phyloP scores from a whole-genome alignment of 2,329 filamentous ascomycete species.

The Calonectria leucothoes region DNA sequence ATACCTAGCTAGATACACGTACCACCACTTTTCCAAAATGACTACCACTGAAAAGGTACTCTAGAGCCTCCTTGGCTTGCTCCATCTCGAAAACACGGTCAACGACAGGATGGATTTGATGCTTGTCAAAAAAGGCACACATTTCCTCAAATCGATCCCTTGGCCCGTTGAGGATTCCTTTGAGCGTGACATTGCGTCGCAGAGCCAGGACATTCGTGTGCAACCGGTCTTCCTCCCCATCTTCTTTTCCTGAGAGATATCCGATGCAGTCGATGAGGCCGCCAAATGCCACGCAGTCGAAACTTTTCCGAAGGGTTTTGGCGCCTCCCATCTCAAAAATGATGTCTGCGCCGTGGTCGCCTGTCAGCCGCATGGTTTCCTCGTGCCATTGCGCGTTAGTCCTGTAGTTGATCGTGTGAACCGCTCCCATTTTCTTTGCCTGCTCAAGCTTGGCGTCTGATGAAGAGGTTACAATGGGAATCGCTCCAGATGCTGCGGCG shows the following conservation, averaged over 20 bases:
- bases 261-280: constrained; percentile 65
- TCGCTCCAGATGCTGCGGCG: constrained; percentile 62
- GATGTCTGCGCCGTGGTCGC: constrained; percentile 60
- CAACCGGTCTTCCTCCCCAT: constrained; percentile 61
- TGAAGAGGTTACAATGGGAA: constrained; percentile 65
- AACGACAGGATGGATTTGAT: constrained; percentile 60
- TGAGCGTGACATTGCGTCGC: constrained; percentile 58
- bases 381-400: constrained; percentile 64
- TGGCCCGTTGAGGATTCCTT: constrained; percentile 72
- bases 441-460: constrained; percentile 63
- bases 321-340: constrained; percentile 68
- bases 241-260: constrained; percentile 64
- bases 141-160: constrained; percentile 65
- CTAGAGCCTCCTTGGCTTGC: constrained; percentile 60
- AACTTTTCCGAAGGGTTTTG: constrained; percentile 63
- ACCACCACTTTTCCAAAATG: constrained; percentile 68
- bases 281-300: constrained; percentile 65
- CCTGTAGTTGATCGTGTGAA: constrained; percentile 65
- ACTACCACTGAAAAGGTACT: constrained; percentile 62
- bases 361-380: constrained; percentile 58
- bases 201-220: constrained; percentile 70
- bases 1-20: not conserved
- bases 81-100: constrained; percentile 59
- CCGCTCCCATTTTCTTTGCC: constrained; percentile 61
- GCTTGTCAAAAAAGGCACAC: constrained; percentile 57